Evolutionary conservation across 768 basidiomycete species (phyloP).

Genomic region (Lactarius sp.): DNA sequence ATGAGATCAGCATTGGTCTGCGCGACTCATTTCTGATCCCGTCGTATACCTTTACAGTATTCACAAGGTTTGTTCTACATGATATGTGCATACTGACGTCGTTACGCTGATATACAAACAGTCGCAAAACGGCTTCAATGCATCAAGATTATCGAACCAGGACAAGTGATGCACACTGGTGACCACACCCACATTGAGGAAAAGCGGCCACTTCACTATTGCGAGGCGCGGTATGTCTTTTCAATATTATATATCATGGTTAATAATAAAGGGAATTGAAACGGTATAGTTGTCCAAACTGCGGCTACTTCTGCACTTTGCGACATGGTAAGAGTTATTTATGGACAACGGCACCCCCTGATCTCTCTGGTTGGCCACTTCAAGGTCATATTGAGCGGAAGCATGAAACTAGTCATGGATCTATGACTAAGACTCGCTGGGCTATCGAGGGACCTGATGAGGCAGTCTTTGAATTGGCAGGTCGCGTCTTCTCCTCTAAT

Average conservation of each 20-base stretch:
- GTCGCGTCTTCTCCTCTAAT: conserved; percentile 47
- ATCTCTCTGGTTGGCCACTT: neutral
- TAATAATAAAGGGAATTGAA: neutral
- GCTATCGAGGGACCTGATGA: conserved; percentile 50
- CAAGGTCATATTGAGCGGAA: conserved; percentile 55
- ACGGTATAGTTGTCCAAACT: conserved; percentile 45
- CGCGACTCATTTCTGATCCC: neutral
- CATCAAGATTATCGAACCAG: conserved; percentile 41
- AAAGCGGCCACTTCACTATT: conserved; percentile 45
- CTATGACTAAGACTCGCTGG: conserved; percentile 58
- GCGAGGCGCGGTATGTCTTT: conserved; percentile 40
- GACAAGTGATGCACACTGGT: conserved; percentile 40
- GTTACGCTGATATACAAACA: conserved; percentile 23
- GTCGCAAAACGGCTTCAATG: conserved; percentile 50
- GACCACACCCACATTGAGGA: conserved; percentile 47
- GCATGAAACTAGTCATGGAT: conserved; percentile 60
- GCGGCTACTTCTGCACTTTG: conserved; percentile 54
- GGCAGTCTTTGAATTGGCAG: conserved; percentile 47
- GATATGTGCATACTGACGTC: too few relatives aligned
- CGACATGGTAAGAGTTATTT: conserved; percentile 41
- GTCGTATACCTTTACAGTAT: conserved; percentile 36
- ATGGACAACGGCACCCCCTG: neutral
- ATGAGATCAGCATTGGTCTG: conserved; percentile 24
- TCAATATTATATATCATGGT: neutral
- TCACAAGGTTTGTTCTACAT: conserved; percentile 41